phyloP scores from a whole-genome alignment of 139 green algal genomes.

The Chlamydomonas applanata region DNA sequence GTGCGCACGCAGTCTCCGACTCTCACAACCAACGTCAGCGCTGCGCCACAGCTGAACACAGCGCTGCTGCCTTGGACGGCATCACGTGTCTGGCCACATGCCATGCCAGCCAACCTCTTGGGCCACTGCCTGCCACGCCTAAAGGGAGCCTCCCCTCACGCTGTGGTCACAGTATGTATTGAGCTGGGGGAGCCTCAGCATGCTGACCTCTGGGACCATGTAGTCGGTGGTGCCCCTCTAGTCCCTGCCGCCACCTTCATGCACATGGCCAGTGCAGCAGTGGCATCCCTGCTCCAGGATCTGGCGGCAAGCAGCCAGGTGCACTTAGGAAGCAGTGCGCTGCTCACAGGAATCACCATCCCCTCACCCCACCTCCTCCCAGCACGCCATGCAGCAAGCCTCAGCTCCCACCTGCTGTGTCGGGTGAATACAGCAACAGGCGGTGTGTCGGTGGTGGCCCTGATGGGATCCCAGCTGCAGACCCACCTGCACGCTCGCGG shows the following conservation, averaged over 20 bases:
- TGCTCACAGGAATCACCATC: constrained; percentile 35
- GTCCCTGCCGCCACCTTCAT: constrained; percentile 72
- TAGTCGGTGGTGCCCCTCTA: constrained; percentile 43
- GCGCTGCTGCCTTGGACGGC: neutral
- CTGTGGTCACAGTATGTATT: constrained; percentile 23
- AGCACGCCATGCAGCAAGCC: neutral
- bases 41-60: neutral
- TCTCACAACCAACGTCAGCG: neutral
- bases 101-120: neutral
- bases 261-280: constrained; percentile 42
- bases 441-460: neutral
- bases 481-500: no score
- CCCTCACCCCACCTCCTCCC: constrained; percentile 41
- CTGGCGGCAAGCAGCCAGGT: neutral
- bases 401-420: neutral
- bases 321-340: neutral
- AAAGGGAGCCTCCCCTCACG: no score
- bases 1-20: constrained; percentile 2
- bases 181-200: constrained; percentile 12
- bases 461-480: no score
- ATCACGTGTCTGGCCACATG: neutral
- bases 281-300: neutral
- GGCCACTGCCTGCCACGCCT: no score
- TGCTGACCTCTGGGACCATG: constrained; percentile 63
- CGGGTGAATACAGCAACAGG: constrained; percentile 5